Percentiles rank a stretch among this genome's conserved stretches.
phyloP scores from a whole-genome alignment of 1,139 yeast genomes.

The Saccharomyces pastorianus region DNA sequence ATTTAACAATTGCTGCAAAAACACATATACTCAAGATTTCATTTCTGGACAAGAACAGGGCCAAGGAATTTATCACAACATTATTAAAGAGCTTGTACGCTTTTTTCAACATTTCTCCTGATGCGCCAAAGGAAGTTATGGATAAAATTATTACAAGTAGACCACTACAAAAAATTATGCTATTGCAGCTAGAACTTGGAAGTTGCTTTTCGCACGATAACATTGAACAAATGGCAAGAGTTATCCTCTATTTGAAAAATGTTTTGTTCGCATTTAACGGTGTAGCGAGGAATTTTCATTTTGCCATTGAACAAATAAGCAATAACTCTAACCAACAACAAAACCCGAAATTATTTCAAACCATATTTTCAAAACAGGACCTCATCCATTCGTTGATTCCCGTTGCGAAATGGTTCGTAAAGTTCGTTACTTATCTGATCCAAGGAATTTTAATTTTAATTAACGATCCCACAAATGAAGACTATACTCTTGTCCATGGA shows the following conservation, averaged over 20 bases:
- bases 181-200: constrained; percentile 30
- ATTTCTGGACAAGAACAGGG: constrained; percentile 20
- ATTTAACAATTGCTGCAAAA: constrained; percentile 30
- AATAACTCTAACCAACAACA: constrained; percentile 14
- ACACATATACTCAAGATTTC: constrained; percentile 23
- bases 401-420: constrained; percentile 31
- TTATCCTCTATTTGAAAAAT: constrained; percentile 28
- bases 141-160: constrained; percentile 32
- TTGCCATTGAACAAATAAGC: constrained; percentile 30
- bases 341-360: constrained; percentile 27
- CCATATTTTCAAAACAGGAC: constrained; percentile 32
- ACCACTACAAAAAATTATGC: constrained; percentile 30
- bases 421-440: constrained; percentile 26
- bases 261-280: constrained; percentile 32
- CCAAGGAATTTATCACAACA: constrained; percentile 23
- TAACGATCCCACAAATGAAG: constrained; percentile 19
- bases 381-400: constrained; percentile 30
- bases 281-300: constrained; percentile 31
- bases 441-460: constrained; percentile 27
- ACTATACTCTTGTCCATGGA: constrained; percentile 24
- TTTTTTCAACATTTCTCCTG: constrained; percentile 30
- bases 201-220: constrained; percentile 23
- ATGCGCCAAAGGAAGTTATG: constrained; percentile 31
- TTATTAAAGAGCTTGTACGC: constrained; percentile 27
- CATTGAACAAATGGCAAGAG: constrained; percentile 29